Evolutionary conservation across 805 yeast genomes (phyloP).

Genomic region (Myxozyma monticola): DNA sequence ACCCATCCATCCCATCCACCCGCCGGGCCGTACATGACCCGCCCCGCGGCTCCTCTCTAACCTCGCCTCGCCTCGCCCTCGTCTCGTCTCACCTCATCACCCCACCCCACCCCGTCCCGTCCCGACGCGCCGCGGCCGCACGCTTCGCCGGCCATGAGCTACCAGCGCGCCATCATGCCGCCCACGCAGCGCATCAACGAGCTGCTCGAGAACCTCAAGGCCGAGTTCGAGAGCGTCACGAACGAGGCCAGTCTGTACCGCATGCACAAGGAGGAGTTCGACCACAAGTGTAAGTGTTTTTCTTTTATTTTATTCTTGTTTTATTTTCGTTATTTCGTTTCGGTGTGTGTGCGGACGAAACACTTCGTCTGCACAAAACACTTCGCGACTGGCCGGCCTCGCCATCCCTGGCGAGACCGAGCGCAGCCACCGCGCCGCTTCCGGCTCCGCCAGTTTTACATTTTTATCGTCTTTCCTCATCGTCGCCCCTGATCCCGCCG

Average conservation of each 20-base stretch:
- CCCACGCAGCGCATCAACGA: constrained; percentile 57
- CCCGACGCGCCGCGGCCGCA: neutral
- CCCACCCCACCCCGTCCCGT: constrained; percentile 1
- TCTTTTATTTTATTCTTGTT: neutral
- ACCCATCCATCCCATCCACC: too few species aligned
- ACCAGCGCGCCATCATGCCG: constrained; percentile 35
- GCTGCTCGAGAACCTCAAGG: constrained; percentile 85
- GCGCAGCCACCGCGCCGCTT: too few species aligned
- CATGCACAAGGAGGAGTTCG: constrained; percentile 90
- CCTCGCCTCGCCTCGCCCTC: neutral
- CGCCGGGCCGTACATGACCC: too few species aligned
- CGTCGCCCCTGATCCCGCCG: constrained; percentile 5
- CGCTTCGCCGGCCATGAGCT: constrained; percentile 31
- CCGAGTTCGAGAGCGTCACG: constrained; percentile 81
- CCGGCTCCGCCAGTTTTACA: neutral
- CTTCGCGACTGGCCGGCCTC: neutral
- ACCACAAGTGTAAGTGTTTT: constrained; percentile 55
- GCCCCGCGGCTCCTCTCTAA: neutral
- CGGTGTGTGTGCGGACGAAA: neutral
- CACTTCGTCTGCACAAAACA: too few species aligned
- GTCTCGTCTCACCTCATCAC: neutral
- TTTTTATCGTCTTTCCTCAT: neutral
- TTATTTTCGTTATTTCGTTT: constrained; percentile 3
- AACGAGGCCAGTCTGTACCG: constrained; percentile 83
- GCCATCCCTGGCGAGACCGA: too few species aligned